Evolutionary conservation across 1,284 basidiomycete genomes (phyloP).

Genomic region (Melampsora americana): DNA sequence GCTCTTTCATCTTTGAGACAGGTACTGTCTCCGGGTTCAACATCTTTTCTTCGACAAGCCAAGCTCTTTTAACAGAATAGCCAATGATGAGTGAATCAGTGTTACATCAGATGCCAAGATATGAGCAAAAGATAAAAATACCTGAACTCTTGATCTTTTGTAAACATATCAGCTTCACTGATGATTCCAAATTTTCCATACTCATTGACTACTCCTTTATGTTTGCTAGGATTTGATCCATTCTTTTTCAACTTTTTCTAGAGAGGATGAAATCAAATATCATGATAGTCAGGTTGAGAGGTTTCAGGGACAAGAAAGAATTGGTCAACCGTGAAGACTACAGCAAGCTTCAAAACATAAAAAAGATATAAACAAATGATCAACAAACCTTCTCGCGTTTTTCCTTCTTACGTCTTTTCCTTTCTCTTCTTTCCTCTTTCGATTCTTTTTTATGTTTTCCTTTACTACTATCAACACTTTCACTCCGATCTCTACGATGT

Average conservation of each 20-base stretch:
- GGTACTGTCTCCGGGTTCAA: conserved; percentile 79
- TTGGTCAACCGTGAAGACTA: neutral
- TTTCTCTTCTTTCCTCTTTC: conserved; percentile 24
- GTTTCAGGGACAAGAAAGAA: neutral
- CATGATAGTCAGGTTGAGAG: neutral
- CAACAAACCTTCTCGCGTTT: conserved; percentile 18
- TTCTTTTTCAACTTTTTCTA: conserved; percentile 16
- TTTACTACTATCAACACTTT: conserved; percentile 11
- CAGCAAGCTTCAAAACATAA: neutral
- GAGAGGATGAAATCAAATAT: neutral
- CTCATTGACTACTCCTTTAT: conserved; percentile 61
- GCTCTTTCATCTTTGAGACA: conserved; percentile 76
- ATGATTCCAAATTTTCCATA: conserved; percentile 88
- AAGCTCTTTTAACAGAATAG: conserved; percentile 63
- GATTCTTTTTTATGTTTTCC: conserved; percentile 20
- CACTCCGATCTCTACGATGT: conserved; percentile 27
- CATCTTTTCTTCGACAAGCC: conserved; percentile 83
- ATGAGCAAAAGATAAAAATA: conserved; percentile 67
- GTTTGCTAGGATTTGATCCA: conserved; percentile 56
- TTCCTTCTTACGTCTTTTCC: conserved; percentile 16
- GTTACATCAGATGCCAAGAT: conserved; percentile 52
- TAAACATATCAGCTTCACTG: conserved; percentile 68
- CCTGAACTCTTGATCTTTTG: conserved; percentile 46
- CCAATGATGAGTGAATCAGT: conserved; percentile 1
- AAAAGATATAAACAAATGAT: neutral